Base-by-base conservation (phyloP, 129 eudicot genomes). In the Solidago caesia region DNA sequence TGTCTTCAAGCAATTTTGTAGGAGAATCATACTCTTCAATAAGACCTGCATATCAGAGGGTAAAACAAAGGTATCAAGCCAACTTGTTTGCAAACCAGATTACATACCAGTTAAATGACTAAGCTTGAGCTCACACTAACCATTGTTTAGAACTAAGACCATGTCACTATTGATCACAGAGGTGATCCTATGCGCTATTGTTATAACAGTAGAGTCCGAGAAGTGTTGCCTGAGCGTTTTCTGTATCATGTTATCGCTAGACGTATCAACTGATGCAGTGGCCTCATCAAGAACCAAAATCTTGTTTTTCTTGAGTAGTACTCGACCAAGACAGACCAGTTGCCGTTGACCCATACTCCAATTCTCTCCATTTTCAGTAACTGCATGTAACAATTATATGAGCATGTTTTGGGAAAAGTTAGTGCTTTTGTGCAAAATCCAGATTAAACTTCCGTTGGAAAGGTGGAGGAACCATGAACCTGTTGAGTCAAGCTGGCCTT, bases 261-360 rank as follows among this genome's bases (percentile, higher is more conserved):
- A 45, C 8, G 78, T 62, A 62, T 74, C 78, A 46, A 74, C 78
- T 14, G 78, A 74, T 15, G 78, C 78, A 62, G 78, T 74, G 7
- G 78, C 78, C 52, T 74, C 78, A 62, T 74, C 78, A 74, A 74
- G 78, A 74, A 74, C 78, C 62, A 74, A 51, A 48, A 74, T 15
- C 52, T 62, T 74, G 60, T 41, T 74, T 48, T 74, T 61, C 62
- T 74, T 74, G 11, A 74, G 78, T 49, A 74, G 70, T 26, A 74
- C 78, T 33, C 78, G 71, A 15, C 78, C 78, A 4, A 74, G 62
- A 74, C 63, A 74, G 14, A 74, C 57, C 62, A 74, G 41, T 47
- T 74, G 78, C 4, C 70, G 70, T 15, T 74, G 78, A 48, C 78
- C 78, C 70, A 74, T 6, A 26, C 78, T 74, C 78, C 78, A 74